Evolutionary conservation across 2,329 filamentous ascomycete species (phyloP), one percentile per base, ranked within the genome.

Genomic region (Stenocarpella maydis): DNA sequence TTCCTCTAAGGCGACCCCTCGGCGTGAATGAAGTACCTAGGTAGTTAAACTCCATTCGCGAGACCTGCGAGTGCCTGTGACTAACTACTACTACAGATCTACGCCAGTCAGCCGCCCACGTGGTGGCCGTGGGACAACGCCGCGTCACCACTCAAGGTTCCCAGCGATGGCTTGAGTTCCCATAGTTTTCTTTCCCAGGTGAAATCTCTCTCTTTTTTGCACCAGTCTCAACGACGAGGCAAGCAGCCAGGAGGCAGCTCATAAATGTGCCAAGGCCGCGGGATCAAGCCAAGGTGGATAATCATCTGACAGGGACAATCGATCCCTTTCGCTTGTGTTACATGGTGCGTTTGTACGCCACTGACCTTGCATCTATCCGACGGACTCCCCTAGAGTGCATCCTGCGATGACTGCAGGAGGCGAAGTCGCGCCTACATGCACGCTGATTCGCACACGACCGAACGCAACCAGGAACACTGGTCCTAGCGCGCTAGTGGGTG

Each of bases 361-460:
- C 41, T 47, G 58, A 24, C 39, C 58, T 47, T 61, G 58, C 41
- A 34, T 43, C 21, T 47, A 34, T 24, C 55, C 58, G 31, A 45
- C 58, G 41, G 58, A 61, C 41, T 47, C 1, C 58, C 58, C 58
- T 43, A 60, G 19, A 34, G 41, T n/a, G 55, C n/a, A 31, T 61
- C 17, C 41, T 37, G 19, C 34, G 28, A 47, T 19, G 58, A 41
- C 28, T 47, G 43, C 39, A 34, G 26, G 58, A 63, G 58, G 43
- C 58, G 47, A 28, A 49, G 58, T 49, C 58, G n/a, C 12, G 41
- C 41, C 26, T 37, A 37, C 41, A 61, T 37, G 58, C 43, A 37
- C 58, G 43, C 28, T 47, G 43, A 63, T 63, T 63, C 43, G 58
- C 58, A 19, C 19, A 49, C 28, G 28, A 63, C 28, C 58, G 58